Evolutionary conservation across 768 basidiomycete species (phyloP), one percentile per base, ranked within the genome.

Genomic region (Trametes meyenii): DNA sequence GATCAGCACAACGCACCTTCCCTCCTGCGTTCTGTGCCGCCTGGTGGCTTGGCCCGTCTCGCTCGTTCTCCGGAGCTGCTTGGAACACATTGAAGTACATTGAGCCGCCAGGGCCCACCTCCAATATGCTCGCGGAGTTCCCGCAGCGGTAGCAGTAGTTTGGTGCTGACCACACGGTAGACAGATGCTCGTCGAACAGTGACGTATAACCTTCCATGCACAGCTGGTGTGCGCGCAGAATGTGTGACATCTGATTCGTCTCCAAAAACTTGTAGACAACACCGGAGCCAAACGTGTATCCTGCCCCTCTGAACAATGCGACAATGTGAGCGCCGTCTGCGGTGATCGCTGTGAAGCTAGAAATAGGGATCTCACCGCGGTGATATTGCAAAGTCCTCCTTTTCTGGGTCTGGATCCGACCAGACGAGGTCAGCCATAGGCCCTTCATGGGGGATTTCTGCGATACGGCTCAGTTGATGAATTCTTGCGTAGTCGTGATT

Each of bases 171-270:
- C 97, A 99, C 7, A 99, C 97, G 0, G 97, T 99, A 24, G 93
- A 94, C 57, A 99, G 83, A 69, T 93, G 92, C 65, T 93, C 89
- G 74, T 96, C 94, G 67, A 98, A 98, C 33, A 98, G 82, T n/a
- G 94, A 94, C n/a, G 90, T 85, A 74, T 94, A 98, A 0, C 97
- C 97, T 75, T 99, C 97, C 97, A 99, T 98, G 76, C 97, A 98
- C 10, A 99, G 84, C 72, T 99, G 97, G 73, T 99, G 97, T 23
- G 97, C 97, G 23, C 97, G 93, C 23, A 98, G 85, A 68, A 99
- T 97, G 73, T 98, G 96, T 21, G 90, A 88, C 94, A 99, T 97
- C 66, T 88, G 83, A 77, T 99, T 99, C 53, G 92, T 88, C 71
- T 94, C 88, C 56, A 98, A 85, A 75, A 99, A 99, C 74, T 98